Evolutionary conservation across 352 stramenopile genomes (phyloP).

Genomic region (Peronospora destructor): DNA sequence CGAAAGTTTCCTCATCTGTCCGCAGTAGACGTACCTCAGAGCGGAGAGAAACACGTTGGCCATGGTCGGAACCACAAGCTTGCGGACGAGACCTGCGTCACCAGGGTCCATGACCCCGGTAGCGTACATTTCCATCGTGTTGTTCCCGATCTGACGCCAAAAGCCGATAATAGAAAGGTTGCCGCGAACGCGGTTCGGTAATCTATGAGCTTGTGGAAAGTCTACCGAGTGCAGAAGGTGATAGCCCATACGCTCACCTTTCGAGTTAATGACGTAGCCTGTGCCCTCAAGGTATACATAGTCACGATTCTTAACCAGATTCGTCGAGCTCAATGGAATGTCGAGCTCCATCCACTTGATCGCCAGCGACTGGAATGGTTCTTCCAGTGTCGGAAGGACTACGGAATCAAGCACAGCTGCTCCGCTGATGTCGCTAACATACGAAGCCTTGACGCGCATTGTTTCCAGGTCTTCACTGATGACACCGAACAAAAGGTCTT

Average conservation of each 20-base stretch:
- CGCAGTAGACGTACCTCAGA: slow-evolving; percentile 21
- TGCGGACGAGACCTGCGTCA: slow-evolving; percentile 23
- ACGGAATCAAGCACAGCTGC: slow-evolving; percentile 29
- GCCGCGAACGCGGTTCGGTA: slow-evolving; percentile 35
- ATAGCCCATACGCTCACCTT: slow-evolving; percentile 27
- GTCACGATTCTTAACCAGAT: slow-evolving; percentile 31
- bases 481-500: slow-evolving; percentile 32
- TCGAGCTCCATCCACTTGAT: slow-evolving; percentile 31
- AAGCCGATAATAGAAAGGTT: slow-evolving; percentile 41
- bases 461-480: slow-evolving; percentile 29
- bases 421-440: slow-evolving; percentile 29
- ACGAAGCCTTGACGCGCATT: slow-evolving; percentile 35
- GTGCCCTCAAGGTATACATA: slow-evolving; percentile 36
- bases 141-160: slow-evolving; percentile 33
- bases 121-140: slow-evolving; percentile 31
- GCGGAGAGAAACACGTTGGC: slow-evolving; percentile 16
- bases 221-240: slow-evolving; percentile 21
- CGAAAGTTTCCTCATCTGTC: slow-evolving; percentile 27
- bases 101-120: slow-evolving; percentile 14
- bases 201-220: slow-evolving; percentile 16
- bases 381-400: slow-evolving; percentile 19
- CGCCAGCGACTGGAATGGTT: slow-evolving; percentile 25
- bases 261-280: slow-evolving; percentile 13
- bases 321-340: slow-evolving; percentile 15
- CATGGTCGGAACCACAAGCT: slow-evolving; percentile 18